Base-by-base conservation (phyloP, 306 rosid species). In the Cucurbita moschata region DNA sequence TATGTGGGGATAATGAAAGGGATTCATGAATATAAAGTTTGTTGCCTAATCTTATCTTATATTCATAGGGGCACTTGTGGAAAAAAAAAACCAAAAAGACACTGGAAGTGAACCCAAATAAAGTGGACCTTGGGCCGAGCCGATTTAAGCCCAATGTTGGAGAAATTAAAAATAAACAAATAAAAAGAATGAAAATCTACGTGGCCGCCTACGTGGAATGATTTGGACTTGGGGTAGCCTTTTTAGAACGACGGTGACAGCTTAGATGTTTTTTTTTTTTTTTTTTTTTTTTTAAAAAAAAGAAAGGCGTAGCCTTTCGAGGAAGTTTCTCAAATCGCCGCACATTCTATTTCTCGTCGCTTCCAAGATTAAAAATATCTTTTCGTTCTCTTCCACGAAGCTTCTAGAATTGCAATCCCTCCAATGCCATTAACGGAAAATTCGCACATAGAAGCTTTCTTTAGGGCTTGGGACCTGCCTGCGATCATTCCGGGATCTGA, bases 391-490 rank as follows among this genome's bases (percentile, higher is more conserved):
- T 81, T 77, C 83, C 47, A 57, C 53, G 96, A 92, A 92, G 75
- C 81, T 92, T 92, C 98, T 90, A 90, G 91, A 92, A 93, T 11
- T 55, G 55, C 26, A 18, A 8, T 10, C 69, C 18, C 71, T 72
- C 18, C 71, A 59, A 0, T 13, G 8, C 46, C 4, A 51, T 69
- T 4, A 26, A 59, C 4, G 15, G 46, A 49, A 49, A 70, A 26
- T 49, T 66, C 46, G 53, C 38, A 1, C 14, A 4, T 7, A 23
- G 9, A 8, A 19, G 39, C 11, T 38, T 68, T 13, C 7, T 38
- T 44, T 1, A 16, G 23, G 19, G 18, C 12, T 6, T 74, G 0
- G 14, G 43, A 18, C 5, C 44, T 74, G 14, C 42, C 8, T n/a
- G 12, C 16, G 11, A 42, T 42, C 38, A 4, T 47, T 12, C 4